A percentile compares a stretch with the other conserved stretches of the same genome.
Conservation (phyloP, 345 rosid species). For the Brassica juncea region DNA sequence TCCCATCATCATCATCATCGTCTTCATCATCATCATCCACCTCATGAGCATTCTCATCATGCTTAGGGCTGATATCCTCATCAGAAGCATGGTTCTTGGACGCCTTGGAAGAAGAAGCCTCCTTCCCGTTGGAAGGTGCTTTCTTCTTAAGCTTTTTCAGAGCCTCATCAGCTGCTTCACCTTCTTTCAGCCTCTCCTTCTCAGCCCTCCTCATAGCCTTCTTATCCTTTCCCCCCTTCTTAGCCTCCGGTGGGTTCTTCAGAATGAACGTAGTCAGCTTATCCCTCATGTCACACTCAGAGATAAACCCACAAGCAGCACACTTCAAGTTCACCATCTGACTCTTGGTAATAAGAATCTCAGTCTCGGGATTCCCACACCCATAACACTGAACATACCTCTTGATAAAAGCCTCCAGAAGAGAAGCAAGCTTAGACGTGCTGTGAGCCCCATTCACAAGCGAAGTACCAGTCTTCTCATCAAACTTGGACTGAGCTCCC, state of each 20-base stretch:
- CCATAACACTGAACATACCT: conserved; percentile 94
- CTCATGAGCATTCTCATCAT: conserved; percentile 48
- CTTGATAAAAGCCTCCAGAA: conserved; percentile 81
- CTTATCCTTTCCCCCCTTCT: conserved; percentile 67
- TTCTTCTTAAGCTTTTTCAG: conserved; percentile 69
- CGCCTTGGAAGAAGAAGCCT: conserved; percentile 43
- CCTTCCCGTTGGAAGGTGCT: conserved; percentile 41
- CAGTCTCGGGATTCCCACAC: conserved; percentile 92
- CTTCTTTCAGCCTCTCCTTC: conserved; percentile 88
- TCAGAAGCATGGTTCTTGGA: conserved; percentile 56
- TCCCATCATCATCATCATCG: conserved; percentile 49
- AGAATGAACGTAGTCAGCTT: conserved; percentile 69
- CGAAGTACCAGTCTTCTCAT: conserved; percentile 76
- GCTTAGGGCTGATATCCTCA: conserved; percentile 67
- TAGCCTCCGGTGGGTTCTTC: conserved; percentile 75
- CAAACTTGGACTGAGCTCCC: conserved; percentile 91
- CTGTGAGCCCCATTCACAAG: conserved; percentile 90
- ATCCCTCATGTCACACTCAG: conserved; percentile 89
- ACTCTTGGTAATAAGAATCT: conserved; percentile 61
- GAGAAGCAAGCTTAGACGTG: conserved; percentile 71
- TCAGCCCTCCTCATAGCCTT: conserved; percentile 90
- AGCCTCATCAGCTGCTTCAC: conserved; percentile 87
- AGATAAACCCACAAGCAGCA: conserved; percentile 82
- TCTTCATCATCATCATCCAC: conserved; percentile 55
- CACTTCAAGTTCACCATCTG: conserved; percentile 78